These are phyloP conservation scores for Cetraspora pellucida DNA, from an alignment of 192 early-diverging fungal species.

Conservation along the genomic window DNA sequence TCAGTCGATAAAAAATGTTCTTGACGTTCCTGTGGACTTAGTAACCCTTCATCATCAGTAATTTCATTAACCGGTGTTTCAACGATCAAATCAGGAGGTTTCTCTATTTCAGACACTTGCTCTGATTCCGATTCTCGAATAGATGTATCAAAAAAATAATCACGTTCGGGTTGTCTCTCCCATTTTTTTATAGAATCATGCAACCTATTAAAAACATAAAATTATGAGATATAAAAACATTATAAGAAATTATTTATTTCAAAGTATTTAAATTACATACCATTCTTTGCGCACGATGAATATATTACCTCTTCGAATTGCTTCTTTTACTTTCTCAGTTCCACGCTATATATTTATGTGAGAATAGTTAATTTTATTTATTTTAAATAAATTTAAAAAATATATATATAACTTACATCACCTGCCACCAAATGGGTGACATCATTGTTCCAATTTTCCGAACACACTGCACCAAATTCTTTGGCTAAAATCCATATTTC, in stretches of 20 bases:
- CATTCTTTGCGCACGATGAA: conserved; percentile 63
- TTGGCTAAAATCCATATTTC: conserved; percentile 83
- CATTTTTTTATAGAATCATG: conserved; percentile 72
- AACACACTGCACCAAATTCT: conserved; percentile 84
- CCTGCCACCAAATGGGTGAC: conserved; percentile 91
- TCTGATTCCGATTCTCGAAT: not conserved
- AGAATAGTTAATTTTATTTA: not conserved
- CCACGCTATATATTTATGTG: conserved; percentile 49
- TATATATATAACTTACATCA: conserved; percentile 54
- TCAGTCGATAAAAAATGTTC: conserved; percentile 39
- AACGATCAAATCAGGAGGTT: conserved; percentile 30
- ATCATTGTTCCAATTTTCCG: conserved; percentile 53
- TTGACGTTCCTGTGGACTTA: conserved; percentile 43
- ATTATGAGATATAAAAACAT: not conserved
- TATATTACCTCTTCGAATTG: conserved; percentile 48
- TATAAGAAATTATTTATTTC: conserved; percentile 22
- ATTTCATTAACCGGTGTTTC: conserved; percentile 40
- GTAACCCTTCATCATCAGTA: conserved; percentile 50
- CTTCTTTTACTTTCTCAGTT: conserved; percentile 76
- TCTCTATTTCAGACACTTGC: not conserved
- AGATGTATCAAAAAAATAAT: conserved; percentile 53
- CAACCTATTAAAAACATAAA: conserved; percentile 55
- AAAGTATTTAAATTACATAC: conserved; percentile 44
- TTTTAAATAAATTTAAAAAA: not conserved
- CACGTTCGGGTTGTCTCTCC: conserved; percentile 67